Evolutionary conservation across 1,139 yeast genomes (phyloP), one percentile per base, ranked within the genome.

Genomic region (Hanseniaspora uvarum): DNA sequence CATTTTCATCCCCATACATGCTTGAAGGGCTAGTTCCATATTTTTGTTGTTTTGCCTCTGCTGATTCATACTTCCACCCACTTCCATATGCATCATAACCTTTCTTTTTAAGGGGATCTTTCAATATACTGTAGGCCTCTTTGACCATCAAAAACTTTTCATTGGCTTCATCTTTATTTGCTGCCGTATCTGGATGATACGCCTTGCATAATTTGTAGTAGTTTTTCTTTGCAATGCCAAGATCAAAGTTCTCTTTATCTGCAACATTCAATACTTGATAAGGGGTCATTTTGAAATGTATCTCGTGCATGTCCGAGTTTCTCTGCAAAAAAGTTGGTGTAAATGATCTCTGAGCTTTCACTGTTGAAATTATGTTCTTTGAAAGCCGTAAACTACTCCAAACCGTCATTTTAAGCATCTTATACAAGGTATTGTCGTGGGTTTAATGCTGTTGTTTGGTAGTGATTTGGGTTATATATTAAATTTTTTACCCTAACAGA

Each of bases 171-270:
- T 69, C 62, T 5, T 59, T 63, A 16, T 67, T 58, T 14, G 63
- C 63, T 14, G 72, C 66, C 5, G 82, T 69, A 68, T 92, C 98
- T 0, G 98, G 97, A 63, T 92, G 97, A 63, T 92, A 89, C 7
- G 81, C 64, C 66, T 86, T 87, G 16, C 94, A 92, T 55, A 81
- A 75, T 55, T 76, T 73, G 60, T 76, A 75, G 65, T 86, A 89
- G 43, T 45, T 26, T 38, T 44, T 44, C 26, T 51, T 51, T 6
- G 26, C 31, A 11, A 8, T 5, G 19, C 21, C 38, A 4, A 36
- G 2, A 30, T 44, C 28, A 23, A 44, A 44, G 8, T 41, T 11
- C 3, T 26, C 26, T 12, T 24, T 18, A 6, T 43, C 31, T 3
- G 47, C 16, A 12, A 50, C 43, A 18, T 36, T 34, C 6, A 50